Evolutionary conservation across 768 basidiomycete genomes (phyloP), one percentile per base, ranked within the genome.

Genomic region (Dentipellis sp.): DNA sequence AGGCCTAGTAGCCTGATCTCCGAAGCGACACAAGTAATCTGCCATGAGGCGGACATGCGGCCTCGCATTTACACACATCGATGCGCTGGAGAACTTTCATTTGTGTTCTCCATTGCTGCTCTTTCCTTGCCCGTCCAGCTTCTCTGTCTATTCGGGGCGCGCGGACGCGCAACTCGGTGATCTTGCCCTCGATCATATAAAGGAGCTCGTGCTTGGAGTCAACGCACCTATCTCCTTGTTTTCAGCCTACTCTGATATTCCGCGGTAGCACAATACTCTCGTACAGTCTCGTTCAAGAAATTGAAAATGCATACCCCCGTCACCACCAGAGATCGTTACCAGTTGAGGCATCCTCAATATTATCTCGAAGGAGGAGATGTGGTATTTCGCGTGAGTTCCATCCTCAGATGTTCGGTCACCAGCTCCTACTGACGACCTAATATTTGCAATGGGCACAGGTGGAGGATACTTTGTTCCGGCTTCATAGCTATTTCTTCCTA

Each of bases 401-500:
- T 23, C 16, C 34, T 59, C 39, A 1, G 8, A 35, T 38, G 34
- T 19, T 29, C 29, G 3, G 29, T 29, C 29, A 29, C 53, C 10
- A 21, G 19, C 8, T 22, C 19, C 10, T 52, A 29, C 35, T 22
- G 14, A 36, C 11, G 14, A 36, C 11, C 17, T 29, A 38, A 16
- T 11, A 8, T 47, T 53, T 29, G 6, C 29, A 35, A 59, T 29
- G 10, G 12, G 12, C 29, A 17, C 60, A 86, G 84, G 80, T 81
- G 22, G 81, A 83, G 53, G 74, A 81, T 55, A 68, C 74, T 2
- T 71, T 79, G 1, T 87, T 83, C 59, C 72, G 78, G 2, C 74
- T 86, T 0, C 84, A 86, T 58, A 73, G 79, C 0, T 83, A 79
- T 54, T 84, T 86, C 50, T 84, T 88, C 50, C 75, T 76, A 22